A percentile compares a stretch with the other conserved stretches of the same genome.
Conservation (phyloP, 805 yeast genomes). For the Aciculoconidium aculeatum region DNA sequence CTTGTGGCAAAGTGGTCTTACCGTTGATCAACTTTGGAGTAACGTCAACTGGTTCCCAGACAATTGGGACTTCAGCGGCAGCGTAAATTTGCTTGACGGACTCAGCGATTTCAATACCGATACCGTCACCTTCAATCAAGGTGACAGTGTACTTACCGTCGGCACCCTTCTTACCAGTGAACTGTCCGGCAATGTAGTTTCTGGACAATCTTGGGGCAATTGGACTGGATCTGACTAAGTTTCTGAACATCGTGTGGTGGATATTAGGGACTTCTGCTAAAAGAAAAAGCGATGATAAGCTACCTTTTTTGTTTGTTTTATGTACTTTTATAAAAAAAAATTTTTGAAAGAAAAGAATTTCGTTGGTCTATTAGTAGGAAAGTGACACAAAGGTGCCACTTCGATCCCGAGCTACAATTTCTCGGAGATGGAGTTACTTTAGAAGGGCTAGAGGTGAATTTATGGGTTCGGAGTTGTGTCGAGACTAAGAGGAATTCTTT, state of each 20-base stretch:
- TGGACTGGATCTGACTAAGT: conserved; percentile 26
- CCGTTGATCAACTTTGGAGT: conserved; percentile 90
- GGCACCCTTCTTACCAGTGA: conserved; percentile 56
- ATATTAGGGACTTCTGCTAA: background rate
- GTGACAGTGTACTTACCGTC: conserved; percentile 91
- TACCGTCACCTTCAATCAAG: conserved; percentile 97
- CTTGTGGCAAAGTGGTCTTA: conserved; percentile 86
- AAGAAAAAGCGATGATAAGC: background rate
- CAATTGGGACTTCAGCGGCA: conserved; percentile 93
- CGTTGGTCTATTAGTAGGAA: too few relatives aligned
- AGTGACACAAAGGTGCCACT: too few relatives aligned
- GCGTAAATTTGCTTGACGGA: conserved; percentile 89
- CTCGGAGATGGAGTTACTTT: too few relatives aligned
- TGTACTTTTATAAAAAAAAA: too few relatives aligned
- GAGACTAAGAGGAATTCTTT: too few relatives aligned
- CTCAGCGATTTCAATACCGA: conserved; percentile 91
- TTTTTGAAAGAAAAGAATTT: too few relatives aligned
- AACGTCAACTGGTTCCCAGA: conserved; percentile 96
- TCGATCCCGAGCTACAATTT: too few relatives aligned
- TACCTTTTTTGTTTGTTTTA: too few relatives aligned
- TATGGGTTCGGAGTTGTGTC: too few relatives aligned
- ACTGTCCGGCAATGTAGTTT: conserved; percentile 52
- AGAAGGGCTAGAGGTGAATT: too few relatives aligned
- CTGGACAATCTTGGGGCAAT: conserved; percentile 23
- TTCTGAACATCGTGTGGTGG: conserved; percentile 28